A percentile compares a stretch with the other conserved stretches of the same genome.
Evolutionary conservation across 1,139 yeast species (phyloP).

Genomic region (Candida sp.): DNA sequence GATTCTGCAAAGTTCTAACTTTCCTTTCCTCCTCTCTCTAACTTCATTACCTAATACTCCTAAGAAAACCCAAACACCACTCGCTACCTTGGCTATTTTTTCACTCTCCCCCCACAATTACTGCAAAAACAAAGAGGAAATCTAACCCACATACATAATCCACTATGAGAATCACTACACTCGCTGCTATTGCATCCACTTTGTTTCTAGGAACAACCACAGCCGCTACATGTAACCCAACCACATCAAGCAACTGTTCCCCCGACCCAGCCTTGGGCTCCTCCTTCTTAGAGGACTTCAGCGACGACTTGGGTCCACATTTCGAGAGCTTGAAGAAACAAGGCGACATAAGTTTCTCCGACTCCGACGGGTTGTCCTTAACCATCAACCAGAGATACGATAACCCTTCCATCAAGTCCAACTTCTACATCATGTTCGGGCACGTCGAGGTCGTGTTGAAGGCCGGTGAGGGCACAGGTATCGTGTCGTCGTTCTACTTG

Average conservation of each 20-base stretch:
- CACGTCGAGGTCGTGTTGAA: conserved; percentile 72
- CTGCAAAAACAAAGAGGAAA: not conserved
- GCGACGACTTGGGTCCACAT: conserved; percentile 39
- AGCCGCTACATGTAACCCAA: conserved; percentile 34
- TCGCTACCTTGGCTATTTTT: no score
- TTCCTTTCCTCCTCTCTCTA: not conserved
- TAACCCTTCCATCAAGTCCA: conserved; percentile 76
- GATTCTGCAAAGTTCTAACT: not conserved
- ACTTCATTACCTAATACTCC: not conserved
- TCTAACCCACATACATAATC: not conserved
- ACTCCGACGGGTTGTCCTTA: conserved; percentile 56
- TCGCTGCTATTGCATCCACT: conserved; percentile 11
- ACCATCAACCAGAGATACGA: conserved; percentile 65
- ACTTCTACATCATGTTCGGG: conserved; percentile 88
- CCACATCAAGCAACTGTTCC: conserved; percentile 29
- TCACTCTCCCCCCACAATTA: not conserved
- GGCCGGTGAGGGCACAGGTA: conserved; percentile 78
- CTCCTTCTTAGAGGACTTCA: conserved; percentile 55
- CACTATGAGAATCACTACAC: conserved; percentile 10
- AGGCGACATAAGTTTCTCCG: conserved; percentile 24
- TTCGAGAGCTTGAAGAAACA: conserved; percentile 30
- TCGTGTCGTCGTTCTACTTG: conserved; percentile 78
- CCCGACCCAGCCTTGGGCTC: conserved; percentile 61
- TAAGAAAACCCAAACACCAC: not conserved
- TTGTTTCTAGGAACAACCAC: conserved; percentile 3